Evolutionary conservation across 208 protist species (phyloP), one percentile per base, ranked within the genome.

Genomic region (Willaertia magna): DNA sequence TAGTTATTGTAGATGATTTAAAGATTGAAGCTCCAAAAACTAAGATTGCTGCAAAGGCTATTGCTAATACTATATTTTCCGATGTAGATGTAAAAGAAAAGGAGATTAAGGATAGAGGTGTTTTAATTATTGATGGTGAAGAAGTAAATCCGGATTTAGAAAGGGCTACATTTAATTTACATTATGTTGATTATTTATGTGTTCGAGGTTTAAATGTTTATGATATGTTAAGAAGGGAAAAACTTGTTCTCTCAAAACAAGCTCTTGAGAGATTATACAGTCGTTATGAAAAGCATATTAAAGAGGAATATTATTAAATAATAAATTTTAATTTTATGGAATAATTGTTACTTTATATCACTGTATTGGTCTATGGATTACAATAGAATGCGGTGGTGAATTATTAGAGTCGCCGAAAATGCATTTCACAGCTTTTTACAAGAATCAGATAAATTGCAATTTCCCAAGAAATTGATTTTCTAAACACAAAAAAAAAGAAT

Each of bases 151-250:
- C 4, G 22, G 26, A 67, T 30, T 84, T 84, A 44, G 48, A 67
- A 46, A 84, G 12, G 16, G 46, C 9, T 47, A 18, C 6, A 55
- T 67, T 42, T 4, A 46, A 47, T 47, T 84, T 84, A 20, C 52
- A 84, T 14, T 84, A 34, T 43, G 46, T 40, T n/a, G n/a, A 84
- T 84, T 59, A 43, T 34, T 30, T 84, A 0, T n/a, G 3, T 34
- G 4, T 67, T 47, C 7, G 26, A 18, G 49, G 49, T 39, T 74
- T 84, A 14, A 84, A 67, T 84, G 79, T 84, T 42, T 84, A 84
- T 34, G 79, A 84, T 22, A 67, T 84, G n/a, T 42, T 84, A 14
- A 84, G 79, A 74, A 59, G 49, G 18, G 49, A 84, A 40, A 40
- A 44, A 20, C 18, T 84, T 42, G 39, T 84, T 26, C 9, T 84